These are phyloP conservation scores for Cardiospermum halicacabum DNA, from an alignment of 345 rosid genomes.

Conservation along the genomic window DNA sequence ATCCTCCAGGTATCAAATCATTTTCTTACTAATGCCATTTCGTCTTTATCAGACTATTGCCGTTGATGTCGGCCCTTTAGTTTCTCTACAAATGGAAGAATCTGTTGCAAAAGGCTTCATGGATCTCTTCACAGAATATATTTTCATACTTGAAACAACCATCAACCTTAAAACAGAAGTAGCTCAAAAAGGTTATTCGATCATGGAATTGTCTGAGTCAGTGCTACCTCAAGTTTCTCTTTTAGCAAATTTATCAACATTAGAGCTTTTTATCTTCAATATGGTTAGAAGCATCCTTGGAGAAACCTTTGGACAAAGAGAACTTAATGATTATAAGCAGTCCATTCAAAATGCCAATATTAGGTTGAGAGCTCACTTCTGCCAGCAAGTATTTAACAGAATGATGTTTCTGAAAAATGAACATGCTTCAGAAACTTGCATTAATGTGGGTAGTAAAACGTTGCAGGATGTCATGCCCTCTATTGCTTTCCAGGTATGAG, in stretches of 20 bases:
- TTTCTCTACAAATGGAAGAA: constrained; percentile 44
- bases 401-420: constrained; percentile 22
- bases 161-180: constrained; percentile 18
- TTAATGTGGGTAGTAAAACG: constrained; percentile 12
- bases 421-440: constrained; percentile 7
- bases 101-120: constrained; percentile 34
- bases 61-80: constrained; percentile 35
- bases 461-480: constrained; percentile 28
- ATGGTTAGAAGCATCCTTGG: constrained; percentile 25
- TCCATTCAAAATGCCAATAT: constrained; percentile 29
- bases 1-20: background rate
- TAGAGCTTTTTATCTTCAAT: constrained; percentile 33
- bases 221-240: constrained; percentile 40
- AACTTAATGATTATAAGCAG: constrained; percentile 23
- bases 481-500: constrained; percentile 41
- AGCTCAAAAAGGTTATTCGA: constrained; percentile 19
- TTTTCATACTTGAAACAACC: constrained; percentile 35
- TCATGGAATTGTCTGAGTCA: constrained; percentile 28
- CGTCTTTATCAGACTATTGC: constrained; percentile 37
- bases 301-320: constrained; percentile 25
- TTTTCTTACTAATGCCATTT: background rate
- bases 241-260: constrained; percentile 43
- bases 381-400: constrained; percentile 29
- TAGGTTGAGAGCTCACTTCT: constrained; percentile 39
- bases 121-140: constrained; percentile 41